Conservation (phyloP, 257 asterid genomes). For the Salvia hispanica region DNA sequence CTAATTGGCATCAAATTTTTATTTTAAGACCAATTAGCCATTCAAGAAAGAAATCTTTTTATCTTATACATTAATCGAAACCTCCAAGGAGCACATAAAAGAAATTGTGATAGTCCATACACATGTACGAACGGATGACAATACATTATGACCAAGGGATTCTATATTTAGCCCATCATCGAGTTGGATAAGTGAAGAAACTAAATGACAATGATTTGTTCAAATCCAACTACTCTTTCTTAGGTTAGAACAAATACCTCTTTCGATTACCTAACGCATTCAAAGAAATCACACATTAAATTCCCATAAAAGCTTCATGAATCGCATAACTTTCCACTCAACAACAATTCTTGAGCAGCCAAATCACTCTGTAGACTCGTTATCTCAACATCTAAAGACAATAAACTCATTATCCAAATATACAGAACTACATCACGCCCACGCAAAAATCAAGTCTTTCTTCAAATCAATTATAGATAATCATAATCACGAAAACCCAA, state of each 20-base stretch:
- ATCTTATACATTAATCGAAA: background rate
- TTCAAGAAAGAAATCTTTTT: background rate
- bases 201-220: background rate
- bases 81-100: slow-evolving; percentile 1
- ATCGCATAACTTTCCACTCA: background rate
- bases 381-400: background rate
- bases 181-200: background rate
- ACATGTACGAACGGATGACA: background rate
- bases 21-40: slow-evolving; percentile 17
- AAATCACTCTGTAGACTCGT: too few relatives aligned
- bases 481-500: background rate
- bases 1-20: background rate
- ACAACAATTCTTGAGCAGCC: too few relatives aligned
- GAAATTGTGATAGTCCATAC: background rate
- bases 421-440: background rate
- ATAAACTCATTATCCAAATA: background rate
- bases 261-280: background rate
- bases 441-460: slow-evolving; percentile 30
- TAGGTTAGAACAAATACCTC: background rate
- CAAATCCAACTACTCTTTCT: too few relatives aligned
- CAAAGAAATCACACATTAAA: background rate
- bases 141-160: background rate
- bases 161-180: background rate
- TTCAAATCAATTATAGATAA: slow-evolving; percentile 21
- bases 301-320: background rate